Evolutionary conservation across 352 stramenopile genomes (phyloP), one percentile per base, ranked within the genome.

Genomic region (Phytophthora tentaculata): DNA sequence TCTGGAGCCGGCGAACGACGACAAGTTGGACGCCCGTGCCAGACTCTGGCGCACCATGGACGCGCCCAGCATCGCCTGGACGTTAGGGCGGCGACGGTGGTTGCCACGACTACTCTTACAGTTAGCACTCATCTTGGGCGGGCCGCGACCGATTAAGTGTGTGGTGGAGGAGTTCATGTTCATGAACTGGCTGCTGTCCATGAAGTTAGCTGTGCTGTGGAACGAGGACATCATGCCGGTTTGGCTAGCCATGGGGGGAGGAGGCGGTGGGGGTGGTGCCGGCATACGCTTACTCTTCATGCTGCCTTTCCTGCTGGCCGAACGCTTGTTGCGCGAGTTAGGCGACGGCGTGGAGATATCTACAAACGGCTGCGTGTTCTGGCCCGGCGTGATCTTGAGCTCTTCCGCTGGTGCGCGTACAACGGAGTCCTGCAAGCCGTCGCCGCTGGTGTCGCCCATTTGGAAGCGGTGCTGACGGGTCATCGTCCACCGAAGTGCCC

Each of bases 261-360:
- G 50, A 28, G 29, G 45, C 14, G 67, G 28, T 8, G 32, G 43
- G 19, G 23, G 44, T 10, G 69, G 54, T 5, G 32, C 56, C 5
- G 56, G n/a, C 28, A 65, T 32, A 13, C 73, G 58, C 52, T 76
- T 81, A 44, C 63, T 60, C 52, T 71, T 75, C 44, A 57, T 48
- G n/a, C 54, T 63, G 17, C 28, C n/a, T 16, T 59, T 66, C 20
- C 54, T 47, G 50, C 56, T 61, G 29, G 13, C n/a, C 24, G 44
- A 28, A 19, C 32, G 22, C 28, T 71, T 56, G 12, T 74, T 56
- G 19, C 56, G 50, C 5, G 56, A 56, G 60, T 61, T 58, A 24
- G 76, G 79, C 48, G 77, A 85, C 55, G 83, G 83, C 55, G 83
- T 91, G 24, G 83, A 88, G 51, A 91, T 86, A 67, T 91, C 80